These are phyloP conservation scores for Diaporthe ampelina DNA, from an alignment of 2,329 filamentous ascomycete genomes.

Conservation along the genomic window DNA sequence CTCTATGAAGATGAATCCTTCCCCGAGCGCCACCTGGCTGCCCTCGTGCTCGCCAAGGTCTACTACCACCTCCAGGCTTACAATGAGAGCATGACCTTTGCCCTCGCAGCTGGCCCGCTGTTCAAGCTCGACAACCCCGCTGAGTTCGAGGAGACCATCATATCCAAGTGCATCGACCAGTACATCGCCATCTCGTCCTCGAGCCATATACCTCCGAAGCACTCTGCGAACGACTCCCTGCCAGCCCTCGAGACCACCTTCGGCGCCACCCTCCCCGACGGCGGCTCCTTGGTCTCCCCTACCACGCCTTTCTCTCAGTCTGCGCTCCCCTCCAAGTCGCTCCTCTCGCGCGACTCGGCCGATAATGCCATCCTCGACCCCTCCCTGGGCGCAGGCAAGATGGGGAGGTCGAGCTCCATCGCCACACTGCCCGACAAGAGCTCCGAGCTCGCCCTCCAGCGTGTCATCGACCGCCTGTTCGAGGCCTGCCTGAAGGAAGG, in stretches of 20 bases:
- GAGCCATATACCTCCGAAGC: slow-evolving; percentile 62
- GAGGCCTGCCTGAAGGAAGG: slow-evolving; percentile 89
- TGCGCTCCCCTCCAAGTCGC: slow-evolving; percentile 91
- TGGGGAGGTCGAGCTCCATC: slow-evolving; percentile 70
- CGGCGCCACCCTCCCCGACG: slow-evolving; percentile 74
- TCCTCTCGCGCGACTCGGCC: slow-evolving; percentile 86
- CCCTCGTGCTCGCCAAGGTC: slow-evolving; percentile 95
- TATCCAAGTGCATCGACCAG: slow-evolving; percentile 97
- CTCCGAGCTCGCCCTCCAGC: slow-evolving; percentile 84
- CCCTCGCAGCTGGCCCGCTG: slow-evolving; percentile 91
- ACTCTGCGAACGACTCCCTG: slow-evolving; percentile 61
- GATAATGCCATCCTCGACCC: slow-evolving; percentile 74
- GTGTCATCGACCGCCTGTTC: slow-evolving; percentile 89
- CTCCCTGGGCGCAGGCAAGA: slow-evolving; percentile 67
- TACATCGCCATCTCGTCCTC: slow-evolving; percentile 84
- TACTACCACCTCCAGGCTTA: slow-evolving; percentile 99
- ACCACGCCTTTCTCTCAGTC: slow-evolving; percentile 97
- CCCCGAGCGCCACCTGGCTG: slow-evolving; percentile 92
- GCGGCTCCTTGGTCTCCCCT: slow-evolving; percentile 82
- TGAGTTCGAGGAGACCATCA: slow-evolving; percentile 99
- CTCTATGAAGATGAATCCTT: slow-evolving; percentile 98
- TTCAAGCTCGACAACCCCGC: slow-evolving; percentile 92
- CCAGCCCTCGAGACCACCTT: slow-evolving; percentile 88
- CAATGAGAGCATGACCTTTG: slow-evolving; percentile 99
- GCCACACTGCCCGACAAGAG: slow-evolving; percentile 76